Percentiles rank a stretch among this genome's conserved stretches.
Conservation (phyloP, 495 filamentous ascomycete genomes). For the Aspergillus kassunensis region DNA sequence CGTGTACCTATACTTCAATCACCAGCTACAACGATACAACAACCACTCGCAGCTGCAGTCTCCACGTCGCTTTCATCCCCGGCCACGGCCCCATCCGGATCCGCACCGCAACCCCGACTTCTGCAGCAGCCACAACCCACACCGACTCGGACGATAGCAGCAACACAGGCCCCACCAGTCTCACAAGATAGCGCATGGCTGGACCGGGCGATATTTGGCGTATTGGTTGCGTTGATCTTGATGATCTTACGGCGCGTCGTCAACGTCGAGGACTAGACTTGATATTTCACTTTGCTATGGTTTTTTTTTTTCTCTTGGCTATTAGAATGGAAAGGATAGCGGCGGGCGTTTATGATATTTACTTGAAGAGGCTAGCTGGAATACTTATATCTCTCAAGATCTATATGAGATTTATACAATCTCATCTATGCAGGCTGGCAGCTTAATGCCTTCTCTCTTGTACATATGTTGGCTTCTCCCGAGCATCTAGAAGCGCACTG, state of each 20-base stretch:
- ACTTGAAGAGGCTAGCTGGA: too few relatives aligned
- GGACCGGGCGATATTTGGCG: conserved; percentile 53
- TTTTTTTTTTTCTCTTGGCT: background rate
- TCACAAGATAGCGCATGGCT: conserved; percentile 46
- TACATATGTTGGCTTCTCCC: too few relatives aligned
- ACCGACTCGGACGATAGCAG: background rate
- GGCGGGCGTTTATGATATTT: too few relatives aligned
- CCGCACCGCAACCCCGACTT: conserved; percentile 2
- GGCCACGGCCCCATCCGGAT: background rate
- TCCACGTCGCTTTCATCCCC: too few relatives aligned
- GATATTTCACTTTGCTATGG: background rate
- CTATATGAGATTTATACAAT: too few relatives aligned
- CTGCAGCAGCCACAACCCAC: background rate
- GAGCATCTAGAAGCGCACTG: too few relatives aligned
- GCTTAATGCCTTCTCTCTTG: too few relatives aligned
- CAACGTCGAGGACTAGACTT: conserved; percentile 26
- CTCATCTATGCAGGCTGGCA: too few relatives aligned
- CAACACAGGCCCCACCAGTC: background rate
- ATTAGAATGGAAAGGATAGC: too few relatives aligned
- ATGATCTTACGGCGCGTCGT: conserved; percentile 41
- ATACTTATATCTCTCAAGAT: too few relatives aligned
- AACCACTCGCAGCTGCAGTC: background rate
- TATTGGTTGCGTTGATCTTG: conserved; percentile 44
- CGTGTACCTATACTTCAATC: background rate
- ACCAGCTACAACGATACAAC: conserved; percentile 3